Percentiles rank a stretch among this genome's conserved stretches.
Conservation (phyloP, 2,329 filamentous ascomycete species). For the Claviceps africana region DNA sequence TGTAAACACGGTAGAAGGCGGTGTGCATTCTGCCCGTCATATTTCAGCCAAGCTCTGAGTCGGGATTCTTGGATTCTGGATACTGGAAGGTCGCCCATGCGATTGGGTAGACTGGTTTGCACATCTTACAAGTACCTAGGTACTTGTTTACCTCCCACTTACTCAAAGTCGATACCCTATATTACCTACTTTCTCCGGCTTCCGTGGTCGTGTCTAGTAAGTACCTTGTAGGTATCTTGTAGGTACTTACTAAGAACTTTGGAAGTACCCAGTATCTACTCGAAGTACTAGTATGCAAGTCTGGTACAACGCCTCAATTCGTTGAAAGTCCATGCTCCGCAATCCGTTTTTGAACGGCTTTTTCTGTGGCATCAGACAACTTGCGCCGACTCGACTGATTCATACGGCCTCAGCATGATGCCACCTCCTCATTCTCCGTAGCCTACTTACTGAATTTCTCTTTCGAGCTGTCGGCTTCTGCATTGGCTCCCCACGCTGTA, state of each 20-base stretch:
- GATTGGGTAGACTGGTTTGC: too few species aligned
- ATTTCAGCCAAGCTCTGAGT: constrained; percentile 1
- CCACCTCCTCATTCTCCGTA: background rate
- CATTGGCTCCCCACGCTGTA: background rate
- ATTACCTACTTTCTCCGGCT: too few species aligned
- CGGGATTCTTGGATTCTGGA: background rate
- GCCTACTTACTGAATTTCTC: background rate
- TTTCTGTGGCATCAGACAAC: background rate
- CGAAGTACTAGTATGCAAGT: too few species aligned
- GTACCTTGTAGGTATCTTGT: too few species aligned
- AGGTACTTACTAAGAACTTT: too few species aligned
- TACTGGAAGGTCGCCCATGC: background rate
- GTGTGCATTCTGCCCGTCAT: constrained; percentile 22
- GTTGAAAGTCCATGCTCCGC: background rate
- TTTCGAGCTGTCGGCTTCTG: background rate
- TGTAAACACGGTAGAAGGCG: constrained; percentile 17
- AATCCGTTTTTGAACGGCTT: background rate
- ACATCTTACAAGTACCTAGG: too few species aligned
- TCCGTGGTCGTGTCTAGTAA: too few species aligned
- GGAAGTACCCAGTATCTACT: too few species aligned
- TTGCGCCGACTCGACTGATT: background rate
- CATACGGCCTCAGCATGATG: background rate
- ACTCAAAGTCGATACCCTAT: too few species aligned
- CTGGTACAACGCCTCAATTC: background rate
- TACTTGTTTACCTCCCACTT: too few species aligned